Evolutionary conservation across 2,329 filamentous ascomycete genomes (phyloP).

Genomic region (Beauveria sp.): DNA sequence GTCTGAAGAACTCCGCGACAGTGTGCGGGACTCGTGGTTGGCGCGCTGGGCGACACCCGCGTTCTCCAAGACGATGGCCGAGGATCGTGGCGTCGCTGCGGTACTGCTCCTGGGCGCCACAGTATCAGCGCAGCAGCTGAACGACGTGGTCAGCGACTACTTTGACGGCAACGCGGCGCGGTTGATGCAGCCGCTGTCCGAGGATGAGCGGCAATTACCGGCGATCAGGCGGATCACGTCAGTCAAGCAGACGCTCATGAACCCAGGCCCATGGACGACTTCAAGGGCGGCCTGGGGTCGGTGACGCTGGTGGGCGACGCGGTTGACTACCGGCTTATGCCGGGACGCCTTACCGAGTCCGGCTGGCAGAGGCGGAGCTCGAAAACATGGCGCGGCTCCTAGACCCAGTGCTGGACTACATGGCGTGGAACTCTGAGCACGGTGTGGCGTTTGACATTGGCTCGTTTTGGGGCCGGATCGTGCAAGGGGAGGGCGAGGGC

Average conservation of each 20-base stretch:
- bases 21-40: conserved; percentile 18
- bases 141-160: background rate
- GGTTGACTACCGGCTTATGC: too few relatives aligned
- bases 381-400: too few relatives aligned
- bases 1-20: background rate
- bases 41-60: conserved; percentile 39
- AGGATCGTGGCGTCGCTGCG: conserved; percentile 32
- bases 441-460: background rate
- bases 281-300: too few relatives aligned
- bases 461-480: background rate
- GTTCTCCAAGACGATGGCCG: conserved; percentile 40
- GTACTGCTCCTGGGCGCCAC: conserved; percentile 41
- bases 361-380: too few relatives aligned
- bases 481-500: background rate
- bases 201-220: too few relatives aligned
- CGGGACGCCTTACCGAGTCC: too few relatives aligned
- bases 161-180: background rate
- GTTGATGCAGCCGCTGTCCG: background rate
- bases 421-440: too few relatives aligned
- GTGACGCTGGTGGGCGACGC: too few relatives aligned
- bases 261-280: too few relatives aligned
- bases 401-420: background rate
- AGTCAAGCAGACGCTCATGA: too few relatives aligned
- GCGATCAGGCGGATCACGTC: too few relatives aligned
- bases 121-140: conserved; percentile 25